phyloP scores from a whole-genome alignment of 2,329 filamentous ascomycete genomes.

The Trichoderma afroharzianum region DNA sequence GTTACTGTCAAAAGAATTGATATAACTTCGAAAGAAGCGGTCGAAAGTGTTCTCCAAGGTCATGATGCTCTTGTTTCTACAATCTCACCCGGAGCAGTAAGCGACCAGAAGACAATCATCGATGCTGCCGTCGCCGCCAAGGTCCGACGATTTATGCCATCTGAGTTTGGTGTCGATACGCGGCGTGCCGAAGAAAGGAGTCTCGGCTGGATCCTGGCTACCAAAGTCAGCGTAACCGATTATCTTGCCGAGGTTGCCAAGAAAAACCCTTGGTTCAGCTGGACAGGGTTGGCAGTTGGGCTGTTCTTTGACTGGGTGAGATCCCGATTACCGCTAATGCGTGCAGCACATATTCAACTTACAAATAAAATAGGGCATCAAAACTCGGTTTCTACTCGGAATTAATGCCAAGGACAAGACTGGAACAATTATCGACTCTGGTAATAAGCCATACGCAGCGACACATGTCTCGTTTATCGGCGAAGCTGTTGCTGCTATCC shows the following conservation, averaged over 20 bases:
- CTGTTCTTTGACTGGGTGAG: slow-evolving; percentile 1
- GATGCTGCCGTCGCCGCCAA: neutral
- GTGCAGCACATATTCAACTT: neutral
- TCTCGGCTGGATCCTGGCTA: neutral
- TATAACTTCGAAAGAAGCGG: neutral
- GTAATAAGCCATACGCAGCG: neutral
- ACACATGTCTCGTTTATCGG: neutral
- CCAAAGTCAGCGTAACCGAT: neutral
- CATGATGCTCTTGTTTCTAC: slow-evolving; percentile 2
- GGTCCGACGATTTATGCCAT: neutral
- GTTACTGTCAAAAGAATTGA: neutral
- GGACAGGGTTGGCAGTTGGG: neutral
- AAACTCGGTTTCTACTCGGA: neutral
- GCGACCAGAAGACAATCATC: neutral
- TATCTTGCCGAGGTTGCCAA: neutral
- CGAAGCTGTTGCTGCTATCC: neutral
- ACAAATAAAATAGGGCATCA: neutral
- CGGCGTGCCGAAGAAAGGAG: neutral
- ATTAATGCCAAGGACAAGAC: neutral
- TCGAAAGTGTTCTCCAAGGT: neutral
- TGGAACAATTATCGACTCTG: neutral
- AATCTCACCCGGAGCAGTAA: neutral
- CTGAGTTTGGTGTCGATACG: neutral
- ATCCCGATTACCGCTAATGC: neutral
- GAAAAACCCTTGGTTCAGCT: neutral